Conservation (phyloP, 345 rosid species). For the Arabis alpina region DNA sequence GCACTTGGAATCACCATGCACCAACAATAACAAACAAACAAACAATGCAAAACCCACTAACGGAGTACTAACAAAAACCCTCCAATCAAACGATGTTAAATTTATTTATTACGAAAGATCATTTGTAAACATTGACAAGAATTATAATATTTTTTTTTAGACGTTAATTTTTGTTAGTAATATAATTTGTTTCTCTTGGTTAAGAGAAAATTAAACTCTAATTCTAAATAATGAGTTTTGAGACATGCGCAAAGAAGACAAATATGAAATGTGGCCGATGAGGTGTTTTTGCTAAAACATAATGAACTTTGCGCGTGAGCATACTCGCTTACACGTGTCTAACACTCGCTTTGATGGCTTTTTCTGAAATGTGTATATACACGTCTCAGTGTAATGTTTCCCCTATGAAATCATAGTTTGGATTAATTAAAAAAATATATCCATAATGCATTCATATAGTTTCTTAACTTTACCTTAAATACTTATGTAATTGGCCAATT, state of each 20-base stretch:
- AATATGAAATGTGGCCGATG: neutral
- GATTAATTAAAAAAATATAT: too few relatives aligned
- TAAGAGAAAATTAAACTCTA: neutral
- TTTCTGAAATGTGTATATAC: too few relatives aligned
- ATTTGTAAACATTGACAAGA: too few relatives aligned
- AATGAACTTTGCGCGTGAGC: slow-evolving; percentile 21
- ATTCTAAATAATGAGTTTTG: neutral
- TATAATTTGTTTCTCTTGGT: neutral
- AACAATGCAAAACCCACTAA: slow-evolving; percentile 21
- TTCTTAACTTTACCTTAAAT: too few relatives aligned
- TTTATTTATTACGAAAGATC: neutral
- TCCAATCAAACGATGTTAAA: neutral
- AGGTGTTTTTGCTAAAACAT: slow-evolving; percentile 20
- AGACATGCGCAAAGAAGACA: slow-evolving; percentile 18
- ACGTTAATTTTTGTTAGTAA: too few relatives aligned
- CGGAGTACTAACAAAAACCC: slow-evolving; percentile 13
- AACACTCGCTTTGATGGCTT: neutral
- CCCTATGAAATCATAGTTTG: neutral
- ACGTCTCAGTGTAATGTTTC: too few relatives aligned
- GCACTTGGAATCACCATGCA: slow-evolving; percentile 3
- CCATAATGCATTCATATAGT: neutral
- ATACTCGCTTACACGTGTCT: slow-evolving; percentile 30
- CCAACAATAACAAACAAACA: neutral
- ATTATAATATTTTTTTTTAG: too few relatives aligned
- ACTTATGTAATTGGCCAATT: neutral